Percentiles rank a stretch among this genome's conserved stretches.
Evolutionary conservation across 257 asterid species (phyloP).

Genomic region (Echium plantagineum): DNA sequence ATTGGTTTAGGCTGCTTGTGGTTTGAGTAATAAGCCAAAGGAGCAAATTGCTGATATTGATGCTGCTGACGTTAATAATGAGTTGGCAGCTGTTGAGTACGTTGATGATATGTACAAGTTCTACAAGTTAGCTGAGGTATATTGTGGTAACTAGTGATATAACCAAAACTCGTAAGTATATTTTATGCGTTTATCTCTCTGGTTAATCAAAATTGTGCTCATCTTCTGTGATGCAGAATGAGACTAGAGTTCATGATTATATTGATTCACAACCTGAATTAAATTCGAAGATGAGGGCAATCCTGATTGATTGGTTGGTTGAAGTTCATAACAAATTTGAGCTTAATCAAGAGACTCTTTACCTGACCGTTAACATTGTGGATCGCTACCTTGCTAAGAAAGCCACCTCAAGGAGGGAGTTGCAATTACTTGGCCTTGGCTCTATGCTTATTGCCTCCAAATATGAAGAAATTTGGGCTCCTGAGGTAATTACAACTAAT

Average conservation of each 20-base stretch:
- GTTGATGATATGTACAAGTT: conserved; percentile 72
- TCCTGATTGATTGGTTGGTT: conserved; percentile 75
- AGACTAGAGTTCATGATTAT: conserved; percentile 50
- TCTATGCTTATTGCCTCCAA: conserved; percentile 87
- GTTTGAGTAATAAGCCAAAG: conserved; percentile 34
- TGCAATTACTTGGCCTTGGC: conserved; percentile 71
- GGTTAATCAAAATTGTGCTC: background rate
- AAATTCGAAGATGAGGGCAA: conserved; percentile 67
- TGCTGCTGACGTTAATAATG: conserved; percentile 63
- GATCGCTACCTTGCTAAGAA: conserved; percentile 61
- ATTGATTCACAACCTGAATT: conserved; percentile 73
- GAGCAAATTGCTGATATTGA: conserved; percentile 51
- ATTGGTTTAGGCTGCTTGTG: conserved; percentile 65
- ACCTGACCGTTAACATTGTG: conserved; percentile 65
- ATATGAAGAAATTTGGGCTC: conserved; percentile 97
- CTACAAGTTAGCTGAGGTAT: conserved; percentile 78
- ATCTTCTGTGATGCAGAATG: conserved; percentile 34
- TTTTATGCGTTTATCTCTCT: background rate
- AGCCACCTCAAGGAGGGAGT: conserved; percentile 39
- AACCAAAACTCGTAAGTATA: background rate
- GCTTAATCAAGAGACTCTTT: conserved; percentile 72
- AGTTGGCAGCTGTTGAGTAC: conserved; percentile 75
- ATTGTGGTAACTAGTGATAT: background rate
- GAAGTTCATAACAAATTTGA: conserved; percentile 83
- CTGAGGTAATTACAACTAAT: conserved; percentile 36